These are phyloP conservation scores for Ophiocordyceps unilateralis DNA, from an alignment of 2,329 filamentous ascomycete species.

Conservation along the genomic window DNA sequence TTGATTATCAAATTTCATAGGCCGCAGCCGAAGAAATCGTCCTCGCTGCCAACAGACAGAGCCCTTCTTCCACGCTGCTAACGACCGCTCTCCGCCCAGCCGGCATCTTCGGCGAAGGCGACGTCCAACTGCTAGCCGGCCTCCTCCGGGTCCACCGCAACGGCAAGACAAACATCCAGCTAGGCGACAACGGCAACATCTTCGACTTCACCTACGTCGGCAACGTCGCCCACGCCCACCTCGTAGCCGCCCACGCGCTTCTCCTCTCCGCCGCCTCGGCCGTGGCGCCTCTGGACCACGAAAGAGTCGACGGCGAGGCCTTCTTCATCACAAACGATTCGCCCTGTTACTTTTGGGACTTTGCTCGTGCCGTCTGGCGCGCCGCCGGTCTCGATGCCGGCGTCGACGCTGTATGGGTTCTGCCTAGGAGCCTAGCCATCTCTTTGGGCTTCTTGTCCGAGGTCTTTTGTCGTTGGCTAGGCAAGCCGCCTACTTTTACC, in stretches of 20 bases:
- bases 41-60: slow-evolving; percentile 52
- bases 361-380: slow-evolving; percentile 62
- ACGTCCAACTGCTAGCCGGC: slow-evolving; percentile 57
- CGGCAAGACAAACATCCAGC: slow-evolving; percentile 57
- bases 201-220: slow-evolving; percentile 50
- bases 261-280: slow-evolving; percentile 39
- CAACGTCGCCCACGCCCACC: slow-evolving; percentile 58
- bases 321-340: slow-evolving; percentile 85
- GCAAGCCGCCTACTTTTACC: slow-evolving; percentile 39
- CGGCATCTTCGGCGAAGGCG: slow-evolving; percentile 82
- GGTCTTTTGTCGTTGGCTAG: slow-evolving; percentile 27
- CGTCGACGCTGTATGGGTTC: slow-evolving; percentile 35
- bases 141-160: slow-evolving; percentile 55
- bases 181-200: slow-evolving; percentile 51
- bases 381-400: slow-evolving; percentile 35
- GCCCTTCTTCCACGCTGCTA: slow-evolving; percentile 36
- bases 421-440: slow-evolving; percentile 34
- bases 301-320: slow-evolving; percentile 65
- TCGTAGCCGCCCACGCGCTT: slow-evolving; percentile 62
- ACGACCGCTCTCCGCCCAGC: slow-evolving; percentile 74
- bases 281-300: slow-evolving; percentile 49
- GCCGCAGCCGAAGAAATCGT: slow-evolving; percentile 70
- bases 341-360: slow-evolving; percentile 84
- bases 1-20: slow-evolving; percentile 22
- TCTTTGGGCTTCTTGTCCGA: slow-evolving; percentile 36